Evolutionary conservation across 176 grass and related monocot species (phyloP), one percentile per base, ranked within the genome.

Genomic region (Juncus inflexus): DNA sequence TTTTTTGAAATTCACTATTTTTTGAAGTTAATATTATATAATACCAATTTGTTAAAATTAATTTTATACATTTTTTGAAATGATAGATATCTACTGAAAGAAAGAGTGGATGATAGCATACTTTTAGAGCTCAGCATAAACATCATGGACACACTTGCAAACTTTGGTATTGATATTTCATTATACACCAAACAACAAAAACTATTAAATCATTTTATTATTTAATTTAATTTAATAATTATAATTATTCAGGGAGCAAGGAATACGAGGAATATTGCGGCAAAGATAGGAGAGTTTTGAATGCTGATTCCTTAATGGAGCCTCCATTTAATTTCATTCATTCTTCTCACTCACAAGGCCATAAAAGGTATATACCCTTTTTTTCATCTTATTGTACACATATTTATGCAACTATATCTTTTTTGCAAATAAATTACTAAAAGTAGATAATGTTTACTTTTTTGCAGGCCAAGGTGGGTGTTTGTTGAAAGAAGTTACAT

Each of bases 301-400:
- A 86, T 53, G 91, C 87, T 81, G 69, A 83, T 81, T 78, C 84
- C 14, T 76, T 97, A 74, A 84, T 89, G 74, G 92, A 97, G 76
- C 87, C 87, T 77, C 79, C 85, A 72, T 97, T 85, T 79, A 91
- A 97, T 73, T 97, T 91, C 42, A 97, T 97, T 86, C 45, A 76
- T 72, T 79, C 79, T 76, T 97, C 79, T 72, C 84, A 89, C 71
- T 39, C 84, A 61, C 68, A 76, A 76, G 84, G 85, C 12, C 90
- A 89, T 86, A 97, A 91, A 86, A 89, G 92, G 87, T 88, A 71
- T 74, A 55, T 41, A 61, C 49, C 59, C 50, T 40, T 69, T 4
- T 4, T 54, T 16, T 28, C 19, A 28, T 28, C 19, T 28, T 28
- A 57, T 69, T 69, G 55, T 56, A 57, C 50, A 42, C 55, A 38